These are phyloP conservation scores for Phellinidium pouzarii DNA, from an alignment of 1,284 basidiomycete genomes.

Conservation along the genomic window DNA sequence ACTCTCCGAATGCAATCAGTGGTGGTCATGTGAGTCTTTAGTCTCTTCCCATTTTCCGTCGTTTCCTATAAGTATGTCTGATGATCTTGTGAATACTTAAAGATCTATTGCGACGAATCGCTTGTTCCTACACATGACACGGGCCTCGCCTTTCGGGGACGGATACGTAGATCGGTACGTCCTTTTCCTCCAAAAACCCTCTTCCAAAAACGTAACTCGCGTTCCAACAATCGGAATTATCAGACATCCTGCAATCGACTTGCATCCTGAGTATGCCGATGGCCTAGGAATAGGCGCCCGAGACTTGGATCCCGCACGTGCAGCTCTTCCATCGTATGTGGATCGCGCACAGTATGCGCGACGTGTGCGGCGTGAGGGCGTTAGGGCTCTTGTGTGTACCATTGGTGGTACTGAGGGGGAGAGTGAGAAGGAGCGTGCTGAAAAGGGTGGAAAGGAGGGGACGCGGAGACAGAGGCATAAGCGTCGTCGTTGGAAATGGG, in stretches of 20 bases:
- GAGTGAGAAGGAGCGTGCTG: neutral
- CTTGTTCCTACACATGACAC: constrained; percentile 8
- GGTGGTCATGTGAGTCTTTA: neutral
- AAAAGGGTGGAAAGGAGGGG: neutral
- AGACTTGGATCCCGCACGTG: neutral
- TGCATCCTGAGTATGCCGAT: neutral
- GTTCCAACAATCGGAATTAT: no score
- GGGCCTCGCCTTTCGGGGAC: neutral
- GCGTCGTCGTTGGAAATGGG: neutral
- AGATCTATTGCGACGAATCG: constrained; percentile 8
- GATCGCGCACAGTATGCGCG: constrained; percentile 1
- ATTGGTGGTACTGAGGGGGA: neutral
- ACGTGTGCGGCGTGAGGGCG: constrained; percentile 1
- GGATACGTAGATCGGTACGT: constrained; percentile 7
- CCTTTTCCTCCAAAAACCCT: no score
- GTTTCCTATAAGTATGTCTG: neutral
- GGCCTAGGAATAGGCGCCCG: neutral
- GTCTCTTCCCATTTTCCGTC: neutral
- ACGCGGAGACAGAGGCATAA: neutral
- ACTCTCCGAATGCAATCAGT: neutral
- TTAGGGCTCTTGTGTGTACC: neutral
- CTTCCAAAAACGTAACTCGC: no score
- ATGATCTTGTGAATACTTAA: neutral
- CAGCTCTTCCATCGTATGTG: neutral
- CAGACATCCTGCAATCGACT: neutral